A percentile compares a stretch with the other conserved stretches of the same genome.
These are phyloP conservation scores for Psidium friedrichsthalianum DNA, from an alignment of 345 rosid species.

Conservation along the genomic window DNA sequence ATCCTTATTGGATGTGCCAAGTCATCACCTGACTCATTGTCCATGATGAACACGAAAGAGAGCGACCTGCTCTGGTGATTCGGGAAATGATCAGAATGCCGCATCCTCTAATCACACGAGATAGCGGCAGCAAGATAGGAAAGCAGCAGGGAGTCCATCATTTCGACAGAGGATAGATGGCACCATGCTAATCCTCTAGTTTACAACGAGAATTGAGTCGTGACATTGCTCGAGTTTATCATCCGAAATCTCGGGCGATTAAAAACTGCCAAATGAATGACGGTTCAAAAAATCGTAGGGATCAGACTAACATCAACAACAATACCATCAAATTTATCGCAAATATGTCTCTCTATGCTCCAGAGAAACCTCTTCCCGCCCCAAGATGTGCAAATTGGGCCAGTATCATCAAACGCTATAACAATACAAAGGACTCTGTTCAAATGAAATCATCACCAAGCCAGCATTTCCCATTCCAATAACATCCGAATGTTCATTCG, in stretches of 20 bases:
- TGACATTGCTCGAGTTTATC: no score
- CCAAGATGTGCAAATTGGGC: neutral
- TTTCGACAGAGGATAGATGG: no score
- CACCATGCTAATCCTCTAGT: no score
- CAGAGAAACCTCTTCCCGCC: no score
- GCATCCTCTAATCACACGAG: no score
- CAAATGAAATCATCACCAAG: neutral
- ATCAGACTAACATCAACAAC: no score
- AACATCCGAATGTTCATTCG: fast-evolving
- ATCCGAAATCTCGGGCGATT: neutral
- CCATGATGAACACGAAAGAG: neutral
- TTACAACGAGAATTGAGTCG: no score
- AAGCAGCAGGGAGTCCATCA: no score
- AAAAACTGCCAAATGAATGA: neutral
- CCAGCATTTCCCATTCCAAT: neutral
- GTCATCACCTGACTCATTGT: neutral
- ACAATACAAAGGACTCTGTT: neutral
- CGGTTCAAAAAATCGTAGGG: neutral
- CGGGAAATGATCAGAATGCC: no score
- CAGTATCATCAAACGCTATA: neutral
- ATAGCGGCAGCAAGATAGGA: no score
- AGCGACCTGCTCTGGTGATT: neutral
- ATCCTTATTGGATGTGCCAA: neutral
- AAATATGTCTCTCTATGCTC: no score
- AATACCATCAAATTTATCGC: no score